phyloP scores from a whole-genome alignment of 2,329 filamentous ascomycete species.

The Fusarium burgessii region DNA sequence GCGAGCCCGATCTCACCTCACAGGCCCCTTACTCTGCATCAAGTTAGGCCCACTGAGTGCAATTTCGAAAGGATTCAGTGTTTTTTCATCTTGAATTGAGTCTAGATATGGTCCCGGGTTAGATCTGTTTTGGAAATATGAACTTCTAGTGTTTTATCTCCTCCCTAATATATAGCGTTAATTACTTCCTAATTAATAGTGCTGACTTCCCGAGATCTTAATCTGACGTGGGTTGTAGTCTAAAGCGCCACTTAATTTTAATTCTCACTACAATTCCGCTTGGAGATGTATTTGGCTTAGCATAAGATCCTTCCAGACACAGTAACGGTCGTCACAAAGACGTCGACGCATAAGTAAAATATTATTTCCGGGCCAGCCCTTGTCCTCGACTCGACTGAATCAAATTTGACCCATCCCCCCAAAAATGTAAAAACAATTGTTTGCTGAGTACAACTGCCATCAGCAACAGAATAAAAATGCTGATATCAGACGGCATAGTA shows the following conservation, averaged over 20 bases:
- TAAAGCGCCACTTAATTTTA: not conserved
- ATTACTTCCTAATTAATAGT: not conserved
- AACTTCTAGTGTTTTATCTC: not conserved
- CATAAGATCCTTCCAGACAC: not conserved
- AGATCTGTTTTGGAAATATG: fast-evolving
- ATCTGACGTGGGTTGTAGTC: fast-evolving
- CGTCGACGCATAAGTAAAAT: not conserved
- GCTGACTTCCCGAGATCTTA: not conserved
- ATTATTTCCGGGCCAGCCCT: not conserved
- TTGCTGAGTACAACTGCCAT: not conserved
- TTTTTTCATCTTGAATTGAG: not conserved
- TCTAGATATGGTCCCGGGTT: not conserved
- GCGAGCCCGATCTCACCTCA: fast-evolving
- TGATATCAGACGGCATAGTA: not conserved
- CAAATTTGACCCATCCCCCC: not conserved
- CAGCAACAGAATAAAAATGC: not conserved
- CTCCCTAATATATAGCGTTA: no score
- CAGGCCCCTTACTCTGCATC: not conserved
- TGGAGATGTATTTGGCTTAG: not conserved
- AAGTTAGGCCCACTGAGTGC: not conserved
- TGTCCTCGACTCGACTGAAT: not conserved
- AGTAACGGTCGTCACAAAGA: not conserved
- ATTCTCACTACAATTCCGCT: fast-evolving
- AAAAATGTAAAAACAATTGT: not conserved
- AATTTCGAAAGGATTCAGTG: no score